A percentile compares a stretch with the other conserved stretches of the same genome.
Conservation (phyloP, 345 rosid genomes). For the Erysimum cheiranthoides region DNA sequence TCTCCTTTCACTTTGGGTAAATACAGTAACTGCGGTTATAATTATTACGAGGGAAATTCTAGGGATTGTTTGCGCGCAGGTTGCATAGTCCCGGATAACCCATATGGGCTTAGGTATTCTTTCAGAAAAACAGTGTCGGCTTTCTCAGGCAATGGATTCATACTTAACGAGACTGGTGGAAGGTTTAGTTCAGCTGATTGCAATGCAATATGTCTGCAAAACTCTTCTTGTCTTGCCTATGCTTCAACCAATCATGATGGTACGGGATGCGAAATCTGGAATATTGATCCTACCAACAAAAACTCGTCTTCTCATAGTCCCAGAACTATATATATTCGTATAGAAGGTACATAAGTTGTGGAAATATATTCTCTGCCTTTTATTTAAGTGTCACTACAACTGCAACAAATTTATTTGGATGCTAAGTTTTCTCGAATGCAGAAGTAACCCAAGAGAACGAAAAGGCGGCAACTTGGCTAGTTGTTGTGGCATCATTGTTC, state of each 20-base stretch:
- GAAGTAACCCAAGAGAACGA: background rate
- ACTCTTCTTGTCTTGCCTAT: constrained; percentile 54
- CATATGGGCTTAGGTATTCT: background rate
- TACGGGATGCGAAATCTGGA: constrained; percentile 55
- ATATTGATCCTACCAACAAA: constrained; percentile 16
- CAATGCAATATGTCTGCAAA: constrained; percentile 36
- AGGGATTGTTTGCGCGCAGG: background rate
- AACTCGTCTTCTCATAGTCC: constrained; percentile 5
- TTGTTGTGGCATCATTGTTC: constrained; percentile 37
- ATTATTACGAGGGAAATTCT: background rate
- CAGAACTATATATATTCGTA: constrained; percentile 25
- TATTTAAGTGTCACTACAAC: background rate
- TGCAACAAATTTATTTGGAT: background rate
- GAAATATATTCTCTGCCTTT: background rate
- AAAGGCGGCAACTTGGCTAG: constrained; percentile 37
- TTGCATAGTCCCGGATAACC: background rate
- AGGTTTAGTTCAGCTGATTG: constrained; percentile 41
- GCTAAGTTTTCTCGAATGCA: constrained; percentile 14
- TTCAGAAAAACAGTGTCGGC: constrained; percentile 8
- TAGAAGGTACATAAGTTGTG: constrained; percentile 12
- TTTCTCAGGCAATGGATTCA: constrained; percentile 26
- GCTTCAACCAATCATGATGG: constrained; percentile 44
- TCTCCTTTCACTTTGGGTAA: constrained; percentile 1
- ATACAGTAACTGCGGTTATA: background rate
- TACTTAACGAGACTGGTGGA: constrained; percentile 34